Base-by-base conservation (phyloP, 768 basidiomycete species). In the Kwoniella dejecticola region DNA sequence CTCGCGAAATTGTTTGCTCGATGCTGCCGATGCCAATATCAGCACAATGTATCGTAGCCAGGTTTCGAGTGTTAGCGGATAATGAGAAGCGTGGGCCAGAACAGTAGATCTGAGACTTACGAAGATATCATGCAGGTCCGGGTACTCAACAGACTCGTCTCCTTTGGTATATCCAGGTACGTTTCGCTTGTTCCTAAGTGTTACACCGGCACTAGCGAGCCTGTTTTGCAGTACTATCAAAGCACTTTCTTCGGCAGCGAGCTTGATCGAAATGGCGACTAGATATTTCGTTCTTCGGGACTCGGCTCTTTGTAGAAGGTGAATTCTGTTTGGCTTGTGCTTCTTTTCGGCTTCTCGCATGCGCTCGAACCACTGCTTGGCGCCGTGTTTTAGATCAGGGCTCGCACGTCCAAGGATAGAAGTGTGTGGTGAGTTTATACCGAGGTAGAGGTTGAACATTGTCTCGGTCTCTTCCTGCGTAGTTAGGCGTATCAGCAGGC, bases 241-340 rank as follows among this genome's bases (percentile, higher is more conserved):
- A 26, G 24, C n/a, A 42, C 52, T 60, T 33, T 69, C 68, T 59
- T 69, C 61, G 8, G 61, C 31, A 19, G 68, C 57, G 33, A 67
- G 27, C 46, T 64, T 68, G 40, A 67, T 67, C 15, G 67, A 58
- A 21, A 67, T 44, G 3, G 65, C 67, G 6, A 66, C 52, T 10
- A 63, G 59, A 33, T 72, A 69, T 8, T 15, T 40, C 6, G 64
- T 40, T 27, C 57, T 44, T 36, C 59, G 41, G 12, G 38, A 42
- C 11, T 62, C 56, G 6, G 54, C 17, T 38, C 62, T 67, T 24
- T 26, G 27, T 1, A 57, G 15, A 21, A 52, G 21, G 17, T 45
- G 11, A 21, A 47, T 54, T 11, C 49, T 36, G 3, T 50, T 26
- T 15, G 24, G 31, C n/a, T 36, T 36, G 15, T 42, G 19, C 17